Evolutionary conservation across 306 rosid species (phyloP), one percentile per base, ranked within the genome.

Genomic region (Aeschynomene evenia): DNA sequence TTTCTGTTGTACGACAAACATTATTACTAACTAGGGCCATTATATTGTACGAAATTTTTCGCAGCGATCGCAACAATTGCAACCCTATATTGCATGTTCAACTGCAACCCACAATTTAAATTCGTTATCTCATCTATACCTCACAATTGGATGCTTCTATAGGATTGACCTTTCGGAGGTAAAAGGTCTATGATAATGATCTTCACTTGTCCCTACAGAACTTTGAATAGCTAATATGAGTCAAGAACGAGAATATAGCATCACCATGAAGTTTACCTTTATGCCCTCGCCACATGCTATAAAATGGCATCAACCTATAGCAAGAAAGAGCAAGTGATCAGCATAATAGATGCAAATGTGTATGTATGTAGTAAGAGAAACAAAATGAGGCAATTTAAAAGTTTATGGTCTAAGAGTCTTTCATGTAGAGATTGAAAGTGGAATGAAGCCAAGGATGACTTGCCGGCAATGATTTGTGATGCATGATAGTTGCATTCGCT

Each of bases 371-470:
- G 4, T 28, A 53, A 73, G 7, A 63, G 22, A 50, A 39, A 63
- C 22, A 50, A 26, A 5, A 21, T 6, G 58, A 11, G 21, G 64
- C 6, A n/a, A 23, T 5, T 15, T 10, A 1, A 9, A 49, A 10
- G 53, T 22, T 45, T 65, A 0, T 61, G 82, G 74, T 77, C 73
- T 2, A 43, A 63, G 71, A 28, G 80, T 73, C 69, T 73, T 63
- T 69, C 80, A 77, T 73, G 74, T 1, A 82, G 72, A 69, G 80
- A 80, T 31, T 49, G 77, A 82, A 67, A 77, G 74, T 73, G 66
- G 26, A 60, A 69, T 82, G 50, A 40, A 77, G 85, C 82, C 77
- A 77, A 82, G 80, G 80, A 82, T 82, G 82, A 64, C 85, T 73
- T 82, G 82, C 85, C 80, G 79, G 75, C 10, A 33, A 23, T 24